Evolutionary conservation across 768 basidiomycete genomes (phyloP).

Genomic region (Cubamyces sp.): DNA sequence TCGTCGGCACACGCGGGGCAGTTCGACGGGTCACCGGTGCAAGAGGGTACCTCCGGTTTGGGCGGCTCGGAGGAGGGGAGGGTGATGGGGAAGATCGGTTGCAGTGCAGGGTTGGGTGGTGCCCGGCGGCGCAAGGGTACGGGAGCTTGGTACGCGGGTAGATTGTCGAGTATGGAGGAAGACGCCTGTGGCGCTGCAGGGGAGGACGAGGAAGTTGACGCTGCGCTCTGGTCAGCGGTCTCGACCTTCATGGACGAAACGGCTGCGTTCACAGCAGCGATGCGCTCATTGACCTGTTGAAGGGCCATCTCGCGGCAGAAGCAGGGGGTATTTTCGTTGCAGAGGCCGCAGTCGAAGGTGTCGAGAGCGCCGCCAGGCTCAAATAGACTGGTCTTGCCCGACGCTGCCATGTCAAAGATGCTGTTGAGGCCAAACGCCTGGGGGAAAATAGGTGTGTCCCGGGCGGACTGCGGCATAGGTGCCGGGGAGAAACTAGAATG

Average conservation of each 20-base stretch:
- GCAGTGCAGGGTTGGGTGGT: slow-evolving; percentile 40
- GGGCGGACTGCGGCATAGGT: slow-evolving; percentile 32
- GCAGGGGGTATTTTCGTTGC: slow-evolving; percentile 69
- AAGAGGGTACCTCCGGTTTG: slow-evolving; percentile 42
- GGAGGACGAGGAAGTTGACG: slow-evolving; percentile 24
- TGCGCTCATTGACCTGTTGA: slow-evolving; percentile 44
- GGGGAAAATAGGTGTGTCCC: slow-evolving; percentile 34
- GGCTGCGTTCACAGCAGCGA: slow-evolving; percentile 18
- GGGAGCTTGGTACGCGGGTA: slow-evolving; percentile 80
- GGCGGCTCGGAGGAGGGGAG: slow-evolving; percentile 36
- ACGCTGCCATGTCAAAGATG: slow-evolving; percentile 44
- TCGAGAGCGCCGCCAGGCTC: slow-evolving; percentile 41
- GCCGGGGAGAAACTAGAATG: slow-evolving; percentile 39
- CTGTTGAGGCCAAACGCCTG: slow-evolving; percentile 38
- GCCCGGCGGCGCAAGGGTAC: slow-evolving; percentile 75
- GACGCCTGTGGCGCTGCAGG: slow-evolving; percentile 31
- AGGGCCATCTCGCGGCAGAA: slow-evolving; percentile 73
- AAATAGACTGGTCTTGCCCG: slow-evolving; percentile 34
- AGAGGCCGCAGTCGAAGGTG: slow-evolving; percentile 74
- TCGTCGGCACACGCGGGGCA: slow-evolving; percentile 87
- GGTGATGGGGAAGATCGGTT: slow-evolving; percentile 57
- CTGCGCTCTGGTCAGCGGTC: slow-evolving; percentile 27
- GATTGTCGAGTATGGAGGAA: slow-evolving; percentile 72
- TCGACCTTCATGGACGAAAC: slow-evolving; percentile 35
- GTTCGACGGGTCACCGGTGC: slow-evolving; percentile 87